These are phyloP conservation scores for Scenedesmus sp. DNA, from an alignment of 163 green algal genomes.

Conservation along the genomic window DNA sequence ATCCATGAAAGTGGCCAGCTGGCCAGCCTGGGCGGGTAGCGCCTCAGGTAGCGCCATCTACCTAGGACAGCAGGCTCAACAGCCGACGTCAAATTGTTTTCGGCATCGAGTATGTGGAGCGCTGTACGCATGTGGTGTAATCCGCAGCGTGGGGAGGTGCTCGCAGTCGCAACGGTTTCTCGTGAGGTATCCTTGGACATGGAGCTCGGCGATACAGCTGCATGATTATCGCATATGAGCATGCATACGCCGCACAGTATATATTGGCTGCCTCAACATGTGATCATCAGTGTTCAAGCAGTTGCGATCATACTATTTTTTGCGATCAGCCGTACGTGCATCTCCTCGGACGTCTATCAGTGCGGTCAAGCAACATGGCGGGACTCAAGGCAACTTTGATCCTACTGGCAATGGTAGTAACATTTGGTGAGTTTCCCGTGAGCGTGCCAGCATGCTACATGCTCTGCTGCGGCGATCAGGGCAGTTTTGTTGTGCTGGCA, in stretches of 20 bases:
- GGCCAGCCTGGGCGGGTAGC: neutral
- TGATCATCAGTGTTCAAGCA: neutral
- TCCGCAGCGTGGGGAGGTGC: neutral
- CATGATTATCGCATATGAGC: slow-evolving; percentile 13
- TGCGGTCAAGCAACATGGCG: neutral
- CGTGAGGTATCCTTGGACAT: neutral
- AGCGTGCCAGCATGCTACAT: neutral
- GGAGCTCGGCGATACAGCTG: slow-evolving; percentile 10
- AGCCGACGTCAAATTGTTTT: neutral
- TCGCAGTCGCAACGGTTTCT: neutral
- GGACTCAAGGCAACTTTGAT: neutral
- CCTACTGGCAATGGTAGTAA: neutral
- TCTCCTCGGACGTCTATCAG: neutral
- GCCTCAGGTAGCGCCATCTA: neutral
- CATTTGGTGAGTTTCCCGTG: neutral
- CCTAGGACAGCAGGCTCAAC: too few species aligned
- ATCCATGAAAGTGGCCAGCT: neutral
- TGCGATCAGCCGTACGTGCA: neutral
- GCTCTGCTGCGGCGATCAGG: neutral
- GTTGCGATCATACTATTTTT: neutral
- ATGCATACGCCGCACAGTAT: neutral
- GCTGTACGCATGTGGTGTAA: neutral
- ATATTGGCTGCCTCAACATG: neutral
- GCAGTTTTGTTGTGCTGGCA: neutral
- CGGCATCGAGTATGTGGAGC: too few species aligned